These are phyloP conservation scores for Sugiyamaella smithiae DNA, from an alignment of 805 yeast genomes.

Conservation along the genomic window DNA sequence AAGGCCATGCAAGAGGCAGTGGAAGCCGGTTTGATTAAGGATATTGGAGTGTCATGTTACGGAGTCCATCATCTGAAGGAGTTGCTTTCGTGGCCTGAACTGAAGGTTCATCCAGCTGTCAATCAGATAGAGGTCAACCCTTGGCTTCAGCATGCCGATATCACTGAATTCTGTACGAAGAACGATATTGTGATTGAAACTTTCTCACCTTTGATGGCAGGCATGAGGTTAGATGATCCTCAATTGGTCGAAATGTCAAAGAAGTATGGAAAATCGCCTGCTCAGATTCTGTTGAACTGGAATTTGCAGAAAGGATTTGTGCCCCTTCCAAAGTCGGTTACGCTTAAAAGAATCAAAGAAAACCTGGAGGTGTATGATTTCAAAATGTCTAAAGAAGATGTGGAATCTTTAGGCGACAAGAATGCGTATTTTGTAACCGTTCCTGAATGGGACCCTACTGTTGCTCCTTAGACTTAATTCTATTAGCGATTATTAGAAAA, in stretches of 20 bases:
- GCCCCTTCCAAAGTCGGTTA: slow-evolving; percentile 74
- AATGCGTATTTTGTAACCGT: slow-evolving; percentile 31
- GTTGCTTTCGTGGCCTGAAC: slow-evolving; percentile 44
- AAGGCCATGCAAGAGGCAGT: slow-evolving; percentile 50
- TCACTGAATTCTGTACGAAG: slow-evolving; percentile 57
- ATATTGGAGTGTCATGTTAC: slow-evolving; percentile 64
- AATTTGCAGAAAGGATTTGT: slow-evolving; percentile 48
- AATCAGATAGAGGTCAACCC: slow-evolving; percentile 85
- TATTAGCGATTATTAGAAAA: too few relatives aligned
- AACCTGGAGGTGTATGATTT: slow-evolving; percentile 55
- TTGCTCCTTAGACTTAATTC: slow-evolving; percentile 21
- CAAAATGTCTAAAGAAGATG: slow-evolving; percentile 29
- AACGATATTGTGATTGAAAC: slow-evolving; percentile 66
- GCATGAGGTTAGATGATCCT: slow-evolving; percentile 56
- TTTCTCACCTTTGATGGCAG: slow-evolving; percentile 74
- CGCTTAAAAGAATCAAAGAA: slow-evolving; percentile 53
- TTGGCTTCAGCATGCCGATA: slow-evolving; percentile 66
- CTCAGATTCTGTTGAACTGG: slow-evolving; percentile 53
- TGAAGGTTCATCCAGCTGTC: slow-evolving; percentile 60
- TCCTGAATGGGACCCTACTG: slow-evolving; percentile 38
- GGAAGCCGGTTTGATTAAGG: slow-evolving; percentile 46
- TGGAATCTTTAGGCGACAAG: slow-evolving; percentile 30
- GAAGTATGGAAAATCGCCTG: slow-evolving; percentile 51
- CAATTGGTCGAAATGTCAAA: slow-evolving; percentile 52
- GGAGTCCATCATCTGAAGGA: slow-evolving; percentile 56